Conservation (phyloP, 2,329 filamentous ascomycete species). For the Ascochyta viciae-villosae region DNA sequence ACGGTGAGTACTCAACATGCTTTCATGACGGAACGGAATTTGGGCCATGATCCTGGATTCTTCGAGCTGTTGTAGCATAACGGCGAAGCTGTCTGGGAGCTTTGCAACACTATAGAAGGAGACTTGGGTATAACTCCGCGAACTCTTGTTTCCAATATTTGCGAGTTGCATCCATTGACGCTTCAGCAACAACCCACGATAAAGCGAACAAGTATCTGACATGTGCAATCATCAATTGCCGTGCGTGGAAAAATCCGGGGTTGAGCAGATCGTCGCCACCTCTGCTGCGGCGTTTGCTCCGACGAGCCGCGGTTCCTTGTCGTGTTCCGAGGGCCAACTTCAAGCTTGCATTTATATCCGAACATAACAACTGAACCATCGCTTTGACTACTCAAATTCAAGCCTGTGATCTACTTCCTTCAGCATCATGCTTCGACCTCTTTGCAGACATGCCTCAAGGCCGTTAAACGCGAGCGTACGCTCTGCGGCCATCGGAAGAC, state of each 20-base stretch:
- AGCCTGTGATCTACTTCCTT: background rate
- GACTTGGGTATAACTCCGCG: background rate
- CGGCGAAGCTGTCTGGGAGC: background rate
- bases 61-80: background rate
- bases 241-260: slow-evolving; percentile 5
- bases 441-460: slow-evolving; percentile 49
- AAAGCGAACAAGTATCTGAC: background rate
- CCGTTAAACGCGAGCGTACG: slow-evolving; percentile 44
- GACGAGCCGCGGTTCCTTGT: slow-evolving; percentile 33
- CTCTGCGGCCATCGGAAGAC: slow-evolving; percentile 43
- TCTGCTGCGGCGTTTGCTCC: slow-evolving; percentile 27
- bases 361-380: slow-evolving; percentile 4
- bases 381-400: background rate
- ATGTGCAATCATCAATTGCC: background rate
- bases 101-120: background rate
- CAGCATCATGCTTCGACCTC: slow-evolving; percentile 54
- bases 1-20: background rate
- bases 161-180: background rate
- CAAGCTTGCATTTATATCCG: slow-evolving; percentile 9
- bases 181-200: background rate
- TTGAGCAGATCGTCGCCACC: slow-evolving; percentile 24
- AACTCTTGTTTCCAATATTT: background rate
- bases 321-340: slow-evolving; percentile 33
- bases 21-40: background rate
- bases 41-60: background rate